Evolutionary conservation across 1,284 basidiomycete species (phyloP), one percentile per base, ranked within the genome.

Genomic region (Amylostereum chailletii): DNA sequence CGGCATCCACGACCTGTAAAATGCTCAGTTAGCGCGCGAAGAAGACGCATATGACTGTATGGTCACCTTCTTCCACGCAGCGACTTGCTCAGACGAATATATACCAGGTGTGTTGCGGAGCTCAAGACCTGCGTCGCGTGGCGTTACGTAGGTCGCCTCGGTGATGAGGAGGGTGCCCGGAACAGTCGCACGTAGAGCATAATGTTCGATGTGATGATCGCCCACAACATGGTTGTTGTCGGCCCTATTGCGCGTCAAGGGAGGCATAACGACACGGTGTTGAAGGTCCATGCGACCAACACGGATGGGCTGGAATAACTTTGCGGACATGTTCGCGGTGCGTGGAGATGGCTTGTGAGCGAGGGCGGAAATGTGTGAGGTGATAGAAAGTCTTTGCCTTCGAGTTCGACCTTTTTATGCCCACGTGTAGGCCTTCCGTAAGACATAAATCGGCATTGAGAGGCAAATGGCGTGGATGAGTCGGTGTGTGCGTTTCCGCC

Each of bases 231-330:
- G 57, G 4, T 50, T 46, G 39, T 55, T 50, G 19, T 40, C 39
- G 39, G 63, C 65, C 10, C 66, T 55, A 56, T 61, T 60, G 5
- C 66, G 62, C 3, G 66, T 68, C 45, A 69, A 48, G 5, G 65
- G 65, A 3, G 67, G 65, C 47, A 68, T 51, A 10, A 57, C 61
- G 26, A 68, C 47, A 8, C 67, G 61, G 47, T 65, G 60, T 38
- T 53, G 34, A 3, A 68, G 60, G 9, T 55, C 46, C n/a, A 63
- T 36, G 2, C 46, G 29, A 7, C 66, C 66, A 32, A 68, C 54
- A 36, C 51, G 50, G 46, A 67, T 39, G 10, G 67, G 64, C 34
- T 49, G 51, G 54, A 65, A 66, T 26, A 67, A 59, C 19, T 19
- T 19, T 19, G 19, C 1, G 19, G 19, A 19, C 19, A 19, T 19